Base-by-base conservation (phyloP, 768 basidiomycete species). In the Kwoniella dendrophila region DNA sequence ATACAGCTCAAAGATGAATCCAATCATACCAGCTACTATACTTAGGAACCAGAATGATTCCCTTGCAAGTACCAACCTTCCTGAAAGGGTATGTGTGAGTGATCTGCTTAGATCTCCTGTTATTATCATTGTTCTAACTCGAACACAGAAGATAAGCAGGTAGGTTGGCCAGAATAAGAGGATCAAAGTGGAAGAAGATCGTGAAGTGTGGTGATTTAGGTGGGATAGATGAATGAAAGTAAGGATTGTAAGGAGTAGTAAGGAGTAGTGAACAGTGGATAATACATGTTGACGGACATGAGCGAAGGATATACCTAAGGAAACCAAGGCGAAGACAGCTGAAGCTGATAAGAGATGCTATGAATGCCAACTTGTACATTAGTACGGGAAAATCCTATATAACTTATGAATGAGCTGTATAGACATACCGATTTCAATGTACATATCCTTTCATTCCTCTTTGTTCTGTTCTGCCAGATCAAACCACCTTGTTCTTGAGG, bases 81-180 rank as follows among this genome's bases (percentile, higher is more conserved):
- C 72, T 24, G 44, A 11, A 3, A 49, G n/a, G 11, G 72, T 59
- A 2, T 68, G 29, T 3, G 64, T 63, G 11, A 76, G 59, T 60
- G 43, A 65, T 45, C n/a, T 82, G 50, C 49, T 81, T 70, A 68
- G 52, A 26, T 68, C 24, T 44, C 67, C 57, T 48, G 71, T 66
- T 41, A 75, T 59, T 38, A 78, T 66, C 62, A 69, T 64, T 0
- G 92, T 90, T 6, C 90, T 84, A 0, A 85, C 80, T 84, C 88
- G 86, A 4, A 90, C 74, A 11, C 79, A 69, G 0, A 86, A 68
- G 0, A 80, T 81, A 16, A 82, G 20, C 12, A 84, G 51, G 68
- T 90, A 90, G 8, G 83, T 52, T 0, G 91, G 90, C 88, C 90
- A 95, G 79, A 90, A 94, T 49, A 94, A 75, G 10, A 96, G 84